phyloP scores from a whole-genome alignment of 2,329 filamentous ascomycete species.

The Ustulina deusta region DNA sequence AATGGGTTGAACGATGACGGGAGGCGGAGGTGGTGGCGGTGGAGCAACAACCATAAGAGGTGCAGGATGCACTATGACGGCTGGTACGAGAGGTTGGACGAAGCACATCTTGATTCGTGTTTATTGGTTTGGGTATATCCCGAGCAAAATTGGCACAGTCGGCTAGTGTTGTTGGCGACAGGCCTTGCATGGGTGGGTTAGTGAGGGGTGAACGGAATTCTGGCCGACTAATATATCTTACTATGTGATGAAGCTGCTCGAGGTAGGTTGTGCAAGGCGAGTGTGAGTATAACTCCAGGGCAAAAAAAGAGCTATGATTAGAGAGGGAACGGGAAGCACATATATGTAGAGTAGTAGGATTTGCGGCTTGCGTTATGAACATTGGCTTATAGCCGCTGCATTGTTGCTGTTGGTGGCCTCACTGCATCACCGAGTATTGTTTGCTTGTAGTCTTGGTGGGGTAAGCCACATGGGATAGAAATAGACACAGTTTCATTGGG shows the following conservation, averaged over 20 bases:
- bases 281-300: too few species aligned
- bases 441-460: too few species aligned
- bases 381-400: not conserved
- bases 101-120: constrained; percentile 24
- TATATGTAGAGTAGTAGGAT: not conserved
- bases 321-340: not conserved
- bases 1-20: constrained; percentile 15
- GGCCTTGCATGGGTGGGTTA: not conserved
- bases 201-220: not conserved
- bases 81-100: not conserved
- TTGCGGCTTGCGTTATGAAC: not conserved
- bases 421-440: not conserved
- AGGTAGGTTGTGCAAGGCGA: not conserved
- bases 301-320: not conserved
- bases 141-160: not conserved
- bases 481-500: not conserved
- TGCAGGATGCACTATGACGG: constrained; percentile 2
- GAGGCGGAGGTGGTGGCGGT: constrained; percentile 18
- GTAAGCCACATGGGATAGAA: not conserved
- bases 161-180: not conserved
- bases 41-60: constrained; percentile 26
- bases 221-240: not conserved
- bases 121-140: not conserved
- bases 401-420: not conserved
- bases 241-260: not conserved